Evolutionary conservation across 805 yeast genomes (phyloP), one percentile per base, ranked within the genome.

Genomic region (Ogataea minuta): DNA sequence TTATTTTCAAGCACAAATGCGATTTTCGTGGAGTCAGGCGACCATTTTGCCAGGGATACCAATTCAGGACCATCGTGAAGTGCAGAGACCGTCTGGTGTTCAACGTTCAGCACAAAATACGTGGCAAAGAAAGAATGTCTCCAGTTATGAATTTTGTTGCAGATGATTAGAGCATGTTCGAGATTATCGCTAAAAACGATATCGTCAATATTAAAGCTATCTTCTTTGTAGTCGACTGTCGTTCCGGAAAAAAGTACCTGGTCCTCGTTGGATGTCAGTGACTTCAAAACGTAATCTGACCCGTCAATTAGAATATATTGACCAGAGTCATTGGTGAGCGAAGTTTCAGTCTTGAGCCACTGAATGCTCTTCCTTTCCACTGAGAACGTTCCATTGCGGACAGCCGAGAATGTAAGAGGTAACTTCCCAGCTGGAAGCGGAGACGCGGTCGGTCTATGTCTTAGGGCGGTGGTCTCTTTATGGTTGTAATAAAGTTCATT

Each of bases 1-100:
- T 88, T 79, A 60, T 84, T 82, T 9, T 82, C 74, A 42, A 68
- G 62, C 2, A 88, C 86, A 52, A 73, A 86, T 0, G 91, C 82
- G 35, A 88, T 61, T 29, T 71, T 64, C 6, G 63, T 56, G 0
- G 95, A 87, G 15, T 75, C 70, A 23, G 96, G 95, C 4, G 93
- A 74, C 84, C 93, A 87, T 36, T 67, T 57, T 0, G 87, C 85
- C 19, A 76, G 45, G 0, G 81, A 57, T 0, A 71, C 49, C 2
- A 16, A 34, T 3, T 33, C 12, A 4, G 51, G 53, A 1, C 45
- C 47, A 4, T 48, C 57, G 14, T 50, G 50, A 4, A 57, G 24
- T 1, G 60, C 56, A 25, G 49, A 52, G n/a, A 57, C 23, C 9
- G 29, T 19, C 7, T 43, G 62, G 0, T 64, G 46, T 0, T 53